Conservation (phyloP, 805 yeast species). For the Teunomyces panamensis region DNA sequence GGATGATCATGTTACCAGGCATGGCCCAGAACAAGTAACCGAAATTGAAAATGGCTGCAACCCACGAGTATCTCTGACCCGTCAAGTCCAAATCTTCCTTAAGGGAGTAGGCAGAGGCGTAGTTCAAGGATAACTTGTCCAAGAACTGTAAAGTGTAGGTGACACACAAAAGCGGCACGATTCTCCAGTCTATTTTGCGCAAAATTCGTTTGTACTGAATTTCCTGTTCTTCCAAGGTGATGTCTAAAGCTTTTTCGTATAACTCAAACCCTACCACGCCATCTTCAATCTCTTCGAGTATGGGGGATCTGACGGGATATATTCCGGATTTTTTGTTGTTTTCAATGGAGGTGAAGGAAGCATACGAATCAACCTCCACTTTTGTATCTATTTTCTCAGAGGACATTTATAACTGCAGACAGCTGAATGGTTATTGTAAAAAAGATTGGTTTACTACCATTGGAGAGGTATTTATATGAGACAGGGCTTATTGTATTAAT, state of each 20-base stretch:
- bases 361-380: neutral
- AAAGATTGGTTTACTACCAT: neutral
- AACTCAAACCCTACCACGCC: conserved; percentile 21
- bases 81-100: conserved; percentile 40
- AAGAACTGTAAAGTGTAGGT: conserved; percentile 56
- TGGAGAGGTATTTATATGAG: neutral
- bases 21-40: conserved; percentile 56
- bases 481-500: neutral
- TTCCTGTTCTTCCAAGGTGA: conserved; percentile 26
- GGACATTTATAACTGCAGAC: too few relatives aligned
- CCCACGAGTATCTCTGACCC: conserved; percentile 46
- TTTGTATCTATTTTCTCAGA: neutral
- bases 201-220: conserved; percentile 9
- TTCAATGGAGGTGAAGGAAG: neutral
- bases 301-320: conserved; percentile 2
- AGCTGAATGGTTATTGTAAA: neutral
- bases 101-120: conserved; percentile 67
- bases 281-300: conserved; percentile 5
- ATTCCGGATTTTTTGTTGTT: neutral
- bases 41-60: conserved; percentile 53
- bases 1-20: conserved; percentile 36
- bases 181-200: conserved; percentile 43
- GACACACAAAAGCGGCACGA: conserved; percentile 50
- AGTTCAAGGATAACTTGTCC: conserved; percentile 57
- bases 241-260: conserved; percentile 25